phyloP scores from a whole-genome alignment of 352 stramenopile genomes.

The Phytophthora cactorum region DNA sequence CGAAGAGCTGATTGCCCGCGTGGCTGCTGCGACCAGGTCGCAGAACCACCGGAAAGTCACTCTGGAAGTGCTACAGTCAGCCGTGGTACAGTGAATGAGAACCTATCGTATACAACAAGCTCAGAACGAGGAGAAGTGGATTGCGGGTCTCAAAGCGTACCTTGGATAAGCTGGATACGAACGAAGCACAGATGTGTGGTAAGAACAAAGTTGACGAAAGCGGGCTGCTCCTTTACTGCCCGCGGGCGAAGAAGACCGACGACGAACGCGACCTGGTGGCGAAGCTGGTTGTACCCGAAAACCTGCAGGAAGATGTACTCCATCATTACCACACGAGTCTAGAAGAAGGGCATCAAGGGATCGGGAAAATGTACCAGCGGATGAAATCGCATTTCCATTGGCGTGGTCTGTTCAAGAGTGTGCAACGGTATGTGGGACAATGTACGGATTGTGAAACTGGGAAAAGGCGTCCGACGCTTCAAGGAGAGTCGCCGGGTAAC shows the following conservation, averaged over 20 bases:
- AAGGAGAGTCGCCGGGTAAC: slow-evolving; percentile 14
- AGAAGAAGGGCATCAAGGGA: slow-evolving; percentile 2
- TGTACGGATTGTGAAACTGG: slow-evolving; percentile 14
- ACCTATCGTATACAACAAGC: too few relatives aligned
- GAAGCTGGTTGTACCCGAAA: neutral
- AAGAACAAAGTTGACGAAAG: neutral
- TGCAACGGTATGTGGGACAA: slow-evolving; percentile 5
- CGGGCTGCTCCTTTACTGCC: neutral
- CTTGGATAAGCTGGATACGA: too few relatives aligned
- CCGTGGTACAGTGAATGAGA: too few relatives aligned
- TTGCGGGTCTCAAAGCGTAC: too few relatives aligned
- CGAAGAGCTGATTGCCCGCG: too few relatives aligned
- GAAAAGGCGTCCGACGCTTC: neutral
- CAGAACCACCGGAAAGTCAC: too few relatives aligned
- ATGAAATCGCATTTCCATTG: slow-evolving; percentile 9
- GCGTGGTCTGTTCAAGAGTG: too few relatives aligned
- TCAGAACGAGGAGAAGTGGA: too few relatives aligned
- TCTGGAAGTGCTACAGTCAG: too few relatives aligned
- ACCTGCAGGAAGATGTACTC: neutral
- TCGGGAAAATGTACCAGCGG: slow-evolving; percentile 1
- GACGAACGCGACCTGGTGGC: too few relatives aligned
- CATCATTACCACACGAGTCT: slow-evolving; percentile 6
- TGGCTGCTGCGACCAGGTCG: too few relatives aligned
- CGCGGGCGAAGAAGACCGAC: neutral
- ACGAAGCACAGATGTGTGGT: too few relatives aligned